Base-by-base conservation (phyloP, 495 filamentous ascomycete species). In the Parachaetomium inaequale region DNA sequence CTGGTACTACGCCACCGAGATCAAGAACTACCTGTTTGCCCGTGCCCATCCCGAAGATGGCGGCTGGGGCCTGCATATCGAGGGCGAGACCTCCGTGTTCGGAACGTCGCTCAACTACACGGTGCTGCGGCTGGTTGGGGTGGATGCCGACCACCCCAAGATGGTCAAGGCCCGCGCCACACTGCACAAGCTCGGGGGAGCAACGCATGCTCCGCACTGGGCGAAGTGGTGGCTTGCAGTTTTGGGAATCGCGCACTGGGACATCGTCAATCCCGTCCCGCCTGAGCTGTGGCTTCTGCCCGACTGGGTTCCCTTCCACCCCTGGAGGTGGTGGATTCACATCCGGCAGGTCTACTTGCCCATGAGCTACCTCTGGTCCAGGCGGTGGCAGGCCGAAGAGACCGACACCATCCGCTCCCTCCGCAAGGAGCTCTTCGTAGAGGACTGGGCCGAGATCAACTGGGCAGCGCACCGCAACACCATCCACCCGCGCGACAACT, bases 271-370 rank as follows among this genome's bases (percentile, higher is more conserved):
- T 66, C 94, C 94, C 0, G 85, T 93, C 14, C 94, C 94, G 5
- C 88, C 94, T 1, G 94, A 98, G 75, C 68, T 98, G 43, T 98
- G 94, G 93, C 83, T 97, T 28, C 78, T 98, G 2, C 95, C 94
- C 2, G 92, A 98, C 73, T 98, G 94, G 93, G 85, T 93, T 15
- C 95, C 94, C 1, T 83, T 98, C 66, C 87, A 91, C 11, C 94
- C 95, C 0, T 98, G 95, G 94, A 81, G 92, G 50, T 98, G 94
- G 94, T 98, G 94, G 94, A 91, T 96, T 63, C 94, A 98, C 63
- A 96, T 96, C 74, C 91, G 94, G 17, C 85, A 88, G 72, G 93
- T 98, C 32, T 96, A 92, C 72, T 74, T 96, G 38, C 88, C 93
- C 11, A 96, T 98, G 91, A 86, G 88, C 14, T 98, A 87, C 67